Evolutionary conservation across 257 asterid species (phyloP).

Genomic region (Parsonsia alboflavescens): DNA sequence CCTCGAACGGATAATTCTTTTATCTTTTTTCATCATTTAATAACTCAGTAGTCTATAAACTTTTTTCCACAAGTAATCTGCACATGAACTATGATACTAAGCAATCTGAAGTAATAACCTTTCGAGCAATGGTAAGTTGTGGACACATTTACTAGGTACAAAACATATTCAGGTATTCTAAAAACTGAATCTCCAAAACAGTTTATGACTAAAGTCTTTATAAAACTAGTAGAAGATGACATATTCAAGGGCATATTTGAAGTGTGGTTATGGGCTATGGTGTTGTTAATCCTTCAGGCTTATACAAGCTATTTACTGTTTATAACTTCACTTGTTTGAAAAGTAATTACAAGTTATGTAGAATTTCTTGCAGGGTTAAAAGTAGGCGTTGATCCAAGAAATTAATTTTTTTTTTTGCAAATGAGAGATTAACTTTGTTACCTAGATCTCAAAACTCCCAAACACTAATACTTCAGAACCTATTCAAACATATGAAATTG

Average conservation of each 20-base stretch:
- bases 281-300: not conserved
- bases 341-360: not conserved
- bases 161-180: not conserved
- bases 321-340: not conserved
- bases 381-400: not conserved
- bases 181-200: too few species aligned
- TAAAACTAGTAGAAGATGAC: too few species aligned
- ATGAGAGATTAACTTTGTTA: too few species aligned
- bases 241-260: not conserved
- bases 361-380: not conserved
- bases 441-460: too few species aligned
- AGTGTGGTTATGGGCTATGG: not conserved
- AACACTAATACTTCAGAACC: not conserved
- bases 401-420: too few species aligned
- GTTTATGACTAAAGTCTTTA: too few species aligned
- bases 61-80: not conserved
- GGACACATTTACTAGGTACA: not conserved
- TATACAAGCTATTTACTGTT: not conserved
- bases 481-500: not conserved
- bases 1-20: slow-evolving; percentile 73
- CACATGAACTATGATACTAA: not conserved
- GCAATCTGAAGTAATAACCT: not conserved
- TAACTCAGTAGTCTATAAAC: not conserved
- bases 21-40: too few species aligned
- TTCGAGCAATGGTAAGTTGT: not conserved